A percentile compares a stretch with the other conserved stretches of the same genome.
Conservation (phyloP, 768 basidiomycete genomes). For the Lactarius evosmus region DNA sequence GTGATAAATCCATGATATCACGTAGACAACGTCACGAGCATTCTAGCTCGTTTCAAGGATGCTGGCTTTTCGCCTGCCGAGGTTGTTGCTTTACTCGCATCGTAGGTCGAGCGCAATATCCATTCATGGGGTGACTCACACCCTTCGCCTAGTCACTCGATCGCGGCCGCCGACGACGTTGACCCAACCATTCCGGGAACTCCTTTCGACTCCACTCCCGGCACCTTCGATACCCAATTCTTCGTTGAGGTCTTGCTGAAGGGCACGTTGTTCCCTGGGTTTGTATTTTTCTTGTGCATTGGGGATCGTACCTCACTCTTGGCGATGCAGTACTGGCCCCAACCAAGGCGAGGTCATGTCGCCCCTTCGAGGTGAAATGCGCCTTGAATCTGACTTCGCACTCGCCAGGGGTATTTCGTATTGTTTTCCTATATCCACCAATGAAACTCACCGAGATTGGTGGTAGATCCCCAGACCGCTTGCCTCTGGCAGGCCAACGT, state of each 20-base stretch:
- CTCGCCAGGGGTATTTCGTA: constrained; percentile 30
- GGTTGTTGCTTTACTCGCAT: constrained; percentile 38
- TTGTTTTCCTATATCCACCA: neutral
- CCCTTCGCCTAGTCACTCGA: constrained; percentile 22
- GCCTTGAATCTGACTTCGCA: constrained; percentile 36
- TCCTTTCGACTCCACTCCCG: constrained; percentile 36
- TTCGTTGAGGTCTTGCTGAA: constrained; percentile 37
- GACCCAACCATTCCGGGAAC: constrained; percentile 34
- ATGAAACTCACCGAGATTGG: neutral
- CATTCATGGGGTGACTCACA: constrained; percentile 20
- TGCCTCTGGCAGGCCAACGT: constrained; percentile 38
- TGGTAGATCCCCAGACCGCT: constrained; percentile 34
- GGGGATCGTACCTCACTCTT: neutral
- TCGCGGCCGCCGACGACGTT: constrained; percentile 29
- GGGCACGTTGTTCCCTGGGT: constrained; percentile 35
- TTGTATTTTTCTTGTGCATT: neutral
- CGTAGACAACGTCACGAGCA: constrained; percentile 11
- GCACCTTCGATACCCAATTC: constrained; percentile 33
- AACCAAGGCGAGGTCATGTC: constrained; percentile 35
- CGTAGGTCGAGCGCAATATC: constrained; percentile 24
- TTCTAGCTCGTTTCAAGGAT: constrained; percentile 37
- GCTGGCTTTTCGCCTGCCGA: constrained; percentile 33
- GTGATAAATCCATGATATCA: neutral
- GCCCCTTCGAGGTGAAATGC: constrained; percentile 36
- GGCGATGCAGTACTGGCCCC: constrained; percentile 24